Evolutionary conservation across 495 filamentous ascomycete species (phyloP), one percentile per base, ranked within the genome.

Genomic region (Penicillium cosmopolitanum): DNA sequence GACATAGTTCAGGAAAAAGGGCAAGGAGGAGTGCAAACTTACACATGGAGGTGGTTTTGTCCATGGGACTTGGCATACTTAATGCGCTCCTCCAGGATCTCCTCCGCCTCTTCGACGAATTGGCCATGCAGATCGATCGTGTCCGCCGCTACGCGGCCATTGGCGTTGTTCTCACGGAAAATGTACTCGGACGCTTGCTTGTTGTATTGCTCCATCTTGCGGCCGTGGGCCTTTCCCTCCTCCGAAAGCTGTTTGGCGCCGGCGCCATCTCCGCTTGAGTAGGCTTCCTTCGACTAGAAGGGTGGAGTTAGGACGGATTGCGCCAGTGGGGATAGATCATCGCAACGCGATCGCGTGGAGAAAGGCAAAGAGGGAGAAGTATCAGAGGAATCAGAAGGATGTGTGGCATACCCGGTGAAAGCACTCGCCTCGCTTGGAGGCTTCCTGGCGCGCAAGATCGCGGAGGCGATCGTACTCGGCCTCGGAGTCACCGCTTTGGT

Each of bases 81-180:
- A 56, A 98, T 94, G 56, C 93, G 81, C 72, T 87, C 80, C 73
- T 92, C 90, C 23, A 97, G 74, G 40, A 97, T 93, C 46, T 91
- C 84, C 80, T 96, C 90, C 6, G 96, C 95, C 78, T 98, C 95
- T 67, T 94, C 89, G 48, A 96, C 95, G 69, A 87, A 97, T 68
- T 94, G 88, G 1, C 95, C 93, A 65, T 98, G 95, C 46, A 98
- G 78, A 77, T 98, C 95, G 62, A 98, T 96, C 4, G 89, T 91
- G 66, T 98, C 93, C 23, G 82, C 82, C 11, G 78, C 77, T 11
- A 95, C 87, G 50, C 89, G 83, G 12, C 80, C 87, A 4, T 72
- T 60, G 6, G 89, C 83, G 72, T 97, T 98, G 74, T 97, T 97
- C 74, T 92, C 91, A 3, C 90, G 85, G 81, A 98, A 97, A 62